phyloP scores from a whole-genome alignment of 352 stramenopile genomes.

The Phytophthora cryptogea region DNA sequence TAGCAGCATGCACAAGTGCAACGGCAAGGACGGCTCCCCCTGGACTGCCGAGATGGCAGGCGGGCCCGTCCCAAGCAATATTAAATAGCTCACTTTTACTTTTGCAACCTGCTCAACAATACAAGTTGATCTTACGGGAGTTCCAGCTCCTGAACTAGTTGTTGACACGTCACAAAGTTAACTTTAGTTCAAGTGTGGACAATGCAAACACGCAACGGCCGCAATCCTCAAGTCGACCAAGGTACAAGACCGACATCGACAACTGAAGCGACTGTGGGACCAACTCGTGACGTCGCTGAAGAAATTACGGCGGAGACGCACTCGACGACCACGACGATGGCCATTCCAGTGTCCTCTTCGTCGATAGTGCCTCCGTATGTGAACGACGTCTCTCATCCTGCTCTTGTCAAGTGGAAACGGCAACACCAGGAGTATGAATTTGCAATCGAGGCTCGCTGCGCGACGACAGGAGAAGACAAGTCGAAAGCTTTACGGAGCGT shows the following conservation, averaged over 20 bases:
- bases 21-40: too few species aligned
- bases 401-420: constrained; percentile 28
- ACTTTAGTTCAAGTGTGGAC: constrained; percentile 3
- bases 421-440: constrained; percentile 25
- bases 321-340: not conserved
- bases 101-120: too few species aligned
- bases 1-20: not conserved
- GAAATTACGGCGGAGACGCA: not conserved
- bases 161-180: not conserved
- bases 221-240: not conserved
- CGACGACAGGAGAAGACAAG: constrained; percentile 14
- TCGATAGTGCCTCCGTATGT: constrained; percentile 10
- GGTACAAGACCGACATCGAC: not conserved
- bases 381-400: constrained; percentile 10
- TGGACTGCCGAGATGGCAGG: too few species aligned
- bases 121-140: not conserved
- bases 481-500: constrained; percentile 14
- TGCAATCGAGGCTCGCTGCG: constrained; percentile 18
- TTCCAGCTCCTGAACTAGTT: not conserved
- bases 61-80: too few species aligned
- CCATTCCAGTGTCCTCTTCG: too few species aligned
- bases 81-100: too few species aligned
- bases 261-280: not conserved
- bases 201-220: not conserved
- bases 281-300: too few species aligned